Evolutionary conservation across 441 rosid genomes (phyloP).

Genomic region (Populus hybrid): DNA sequence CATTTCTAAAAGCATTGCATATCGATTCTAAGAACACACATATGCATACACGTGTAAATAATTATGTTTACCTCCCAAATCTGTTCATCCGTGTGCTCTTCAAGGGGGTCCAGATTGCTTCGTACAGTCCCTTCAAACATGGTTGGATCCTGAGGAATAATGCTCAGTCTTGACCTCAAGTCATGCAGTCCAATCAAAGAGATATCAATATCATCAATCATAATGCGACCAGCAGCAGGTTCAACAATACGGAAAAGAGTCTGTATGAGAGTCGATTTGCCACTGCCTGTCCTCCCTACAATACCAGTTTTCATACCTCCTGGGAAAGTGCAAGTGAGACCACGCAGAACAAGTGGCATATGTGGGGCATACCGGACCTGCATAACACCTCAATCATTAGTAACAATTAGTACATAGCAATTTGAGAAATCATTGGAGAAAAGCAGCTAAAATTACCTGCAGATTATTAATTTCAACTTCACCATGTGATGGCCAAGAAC

Average conservation of each 20-base stretch:
- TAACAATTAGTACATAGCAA: not conserved
- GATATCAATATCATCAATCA: constrained; percentile 71
- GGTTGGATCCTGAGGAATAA: constrained; percentile 93
- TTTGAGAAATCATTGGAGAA: not conserved
- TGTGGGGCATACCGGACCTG: constrained; percentile 87
- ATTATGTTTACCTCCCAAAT: constrained; percentile 71
- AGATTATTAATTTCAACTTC: constrained; percentile 57
- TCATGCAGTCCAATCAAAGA: constrained; percentile 77
- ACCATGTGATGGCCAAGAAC: constrained; percentile 69
- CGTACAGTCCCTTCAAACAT: constrained; percentile 92
- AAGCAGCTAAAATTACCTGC: constrained; percentile 45
- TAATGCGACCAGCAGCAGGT: constrained; percentile 64
- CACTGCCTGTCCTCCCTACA: constrained; percentile 90
- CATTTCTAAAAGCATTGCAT: too few species aligned
- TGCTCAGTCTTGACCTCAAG: constrained; percentile 74
- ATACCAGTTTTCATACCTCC: constrained; percentile 90
- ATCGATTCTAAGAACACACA: not conserved
- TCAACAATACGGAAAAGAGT: constrained; percentile 85
- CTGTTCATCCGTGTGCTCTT: constrained; percentile 71
- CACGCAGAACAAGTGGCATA: constrained; percentile 80
- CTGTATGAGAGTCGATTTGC: constrained; percentile 89
- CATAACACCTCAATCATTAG: not conserved
- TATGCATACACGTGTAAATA: not conserved
- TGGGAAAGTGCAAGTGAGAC: constrained; percentile 69
- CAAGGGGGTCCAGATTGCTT: constrained; percentile 87